Conservation (phyloP, 768 basidiomycete species). For the Lepiota brunneoincarnata region DNA sequence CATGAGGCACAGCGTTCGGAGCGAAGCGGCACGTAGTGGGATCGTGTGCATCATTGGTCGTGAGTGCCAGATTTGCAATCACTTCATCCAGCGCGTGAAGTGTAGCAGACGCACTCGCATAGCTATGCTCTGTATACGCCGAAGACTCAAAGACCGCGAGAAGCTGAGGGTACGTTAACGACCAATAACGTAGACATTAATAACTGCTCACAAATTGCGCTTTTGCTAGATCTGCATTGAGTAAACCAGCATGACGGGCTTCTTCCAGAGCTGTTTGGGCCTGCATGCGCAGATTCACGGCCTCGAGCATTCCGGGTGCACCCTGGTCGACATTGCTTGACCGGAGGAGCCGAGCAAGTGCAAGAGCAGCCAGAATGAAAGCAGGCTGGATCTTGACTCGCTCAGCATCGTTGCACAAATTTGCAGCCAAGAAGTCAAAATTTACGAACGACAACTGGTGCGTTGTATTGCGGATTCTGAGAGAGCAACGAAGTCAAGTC, state of each 20-base stretch:
- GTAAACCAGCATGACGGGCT: conserved; percentile 47
- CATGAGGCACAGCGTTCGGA: conserved; percentile 48
- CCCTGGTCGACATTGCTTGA: conserved; percentile 68
- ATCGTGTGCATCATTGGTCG: conserved; percentile 55
- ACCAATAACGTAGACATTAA: no score
- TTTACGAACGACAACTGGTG: conserved; percentile 73
- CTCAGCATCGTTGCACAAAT: conserved; percentile 48
- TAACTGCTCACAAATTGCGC: conserved; percentile 54
- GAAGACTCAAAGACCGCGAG: conserved; percentile 78
- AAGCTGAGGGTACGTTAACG: conserved; percentile 40
- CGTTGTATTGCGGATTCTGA: conserved; percentile 60
- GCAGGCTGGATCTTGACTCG: conserved; percentile 65
- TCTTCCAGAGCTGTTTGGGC: conserved; percentile 54
- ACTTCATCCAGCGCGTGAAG: conserved; percentile 63
- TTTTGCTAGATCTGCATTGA: conserved; percentile 67
- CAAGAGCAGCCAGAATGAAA: conserved; percentile 64
- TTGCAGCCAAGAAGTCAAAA: conserved; percentile 48
- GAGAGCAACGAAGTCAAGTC: not conserved
- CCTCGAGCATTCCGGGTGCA: conserved; percentile 50
- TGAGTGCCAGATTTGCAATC: conserved; percentile 52
- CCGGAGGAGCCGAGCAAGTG: conserved; percentile 68
- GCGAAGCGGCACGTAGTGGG: conserved; percentile 50
- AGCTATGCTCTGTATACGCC: conserved; percentile 62
- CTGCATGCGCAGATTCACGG: conserved; percentile 51
- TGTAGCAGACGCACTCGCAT: conserved; percentile 49